Conservation (phyloP, 805 yeast species). For the Sugiyamaella chiloensis region DNA sequence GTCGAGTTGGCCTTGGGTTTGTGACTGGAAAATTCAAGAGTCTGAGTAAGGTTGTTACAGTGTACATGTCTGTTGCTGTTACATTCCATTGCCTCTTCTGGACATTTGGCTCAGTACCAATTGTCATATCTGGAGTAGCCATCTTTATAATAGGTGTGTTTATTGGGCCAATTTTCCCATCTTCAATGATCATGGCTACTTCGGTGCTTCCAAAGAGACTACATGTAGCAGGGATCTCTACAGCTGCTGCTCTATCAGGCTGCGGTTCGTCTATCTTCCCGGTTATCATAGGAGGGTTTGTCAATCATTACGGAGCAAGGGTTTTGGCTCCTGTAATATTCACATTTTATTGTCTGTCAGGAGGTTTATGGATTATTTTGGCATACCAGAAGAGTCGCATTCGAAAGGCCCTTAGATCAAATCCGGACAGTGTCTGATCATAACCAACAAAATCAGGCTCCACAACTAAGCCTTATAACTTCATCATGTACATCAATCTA, state of each 20-base stretch:
- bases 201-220: constrained; percentile 56
- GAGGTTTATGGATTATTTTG: constrained; percentile 15
- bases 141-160: constrained; percentile 52
- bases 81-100: constrained; percentile 44
- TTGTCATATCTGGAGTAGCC: constrained; percentile 45
- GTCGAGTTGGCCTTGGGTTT: constrained; percentile 49
- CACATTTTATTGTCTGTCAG: constrained; percentile 12
- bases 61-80: constrained; percentile 37
- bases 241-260: constrained; percentile 76
- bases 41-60: constrained; percentile 25
- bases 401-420: background rate
- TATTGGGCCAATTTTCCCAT: constrained; percentile 71
- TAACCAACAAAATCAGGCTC: no score
- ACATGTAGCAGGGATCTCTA: constrained; percentile 67
- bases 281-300: constrained; percentile 52
- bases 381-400: constrained; percentile 3
- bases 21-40: constrained; percentile 35
- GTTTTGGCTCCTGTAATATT: constrained; percentile 16
- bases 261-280: constrained; percentile 77
- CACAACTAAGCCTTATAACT: no score
- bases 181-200: constrained; percentile 67
- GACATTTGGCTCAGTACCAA: constrained; percentile 39
- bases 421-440: no score
- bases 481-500: no score
- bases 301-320: constrained; percentile 16